phyloP scores from a whole-genome alignment of 352 stramenopile genomes.

The Phytopythium boreale region DNA sequence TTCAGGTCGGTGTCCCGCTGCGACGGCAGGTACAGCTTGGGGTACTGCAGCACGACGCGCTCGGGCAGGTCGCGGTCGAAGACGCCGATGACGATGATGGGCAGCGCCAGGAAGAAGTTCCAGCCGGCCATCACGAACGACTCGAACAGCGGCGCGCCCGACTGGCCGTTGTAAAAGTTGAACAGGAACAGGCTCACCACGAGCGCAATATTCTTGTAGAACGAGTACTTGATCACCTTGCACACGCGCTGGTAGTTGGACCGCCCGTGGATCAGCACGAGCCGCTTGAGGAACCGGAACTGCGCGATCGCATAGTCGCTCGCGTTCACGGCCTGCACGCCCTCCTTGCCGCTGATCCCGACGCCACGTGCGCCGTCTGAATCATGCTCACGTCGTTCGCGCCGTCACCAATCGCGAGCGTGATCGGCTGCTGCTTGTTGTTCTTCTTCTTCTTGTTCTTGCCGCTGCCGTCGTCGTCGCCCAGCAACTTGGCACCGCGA shows the following conservation, averaged over 20 bases:
- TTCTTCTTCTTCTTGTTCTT: conserved; percentile 7
- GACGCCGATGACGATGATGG: conserved; percentile 84
- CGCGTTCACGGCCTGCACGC: conserved; percentile 96
- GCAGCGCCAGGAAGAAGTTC: conserved; percentile 89
- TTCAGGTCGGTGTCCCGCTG: conserved; percentile 65
- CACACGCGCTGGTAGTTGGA: conserved; percentile 96
- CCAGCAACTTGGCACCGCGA: conserved; percentile 20
- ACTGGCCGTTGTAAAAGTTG: conserved; percentile 93
- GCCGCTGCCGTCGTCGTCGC: neutral
- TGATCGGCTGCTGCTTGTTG: conserved; percentile 59
- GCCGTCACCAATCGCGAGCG: conserved; percentile 96
- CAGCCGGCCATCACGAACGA: conserved; percentile 72
- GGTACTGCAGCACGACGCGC: conserved; percentile 39
- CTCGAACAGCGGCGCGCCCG: conserved; percentile 76
- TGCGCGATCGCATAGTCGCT: conserved; percentile 93
- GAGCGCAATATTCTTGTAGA: conserved; percentile 98
- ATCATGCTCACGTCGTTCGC: conserved; percentile 99
- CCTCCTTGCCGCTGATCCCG: conserved; percentile 97
- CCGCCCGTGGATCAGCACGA: conserved; percentile 95
- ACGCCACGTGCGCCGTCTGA: conserved; percentile 96
- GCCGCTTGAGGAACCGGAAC: conserved; percentile 92
- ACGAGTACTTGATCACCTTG: conserved; percentile 95
- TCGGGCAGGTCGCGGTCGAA: conserved; percentile 70
- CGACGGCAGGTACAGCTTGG: conserved; percentile 47
- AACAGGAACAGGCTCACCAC: conserved; percentile 91